Evolutionary conservation across 2,329 filamentous ascomycete species (phyloP).

Genomic region (Phialocephala sp.): DNA sequence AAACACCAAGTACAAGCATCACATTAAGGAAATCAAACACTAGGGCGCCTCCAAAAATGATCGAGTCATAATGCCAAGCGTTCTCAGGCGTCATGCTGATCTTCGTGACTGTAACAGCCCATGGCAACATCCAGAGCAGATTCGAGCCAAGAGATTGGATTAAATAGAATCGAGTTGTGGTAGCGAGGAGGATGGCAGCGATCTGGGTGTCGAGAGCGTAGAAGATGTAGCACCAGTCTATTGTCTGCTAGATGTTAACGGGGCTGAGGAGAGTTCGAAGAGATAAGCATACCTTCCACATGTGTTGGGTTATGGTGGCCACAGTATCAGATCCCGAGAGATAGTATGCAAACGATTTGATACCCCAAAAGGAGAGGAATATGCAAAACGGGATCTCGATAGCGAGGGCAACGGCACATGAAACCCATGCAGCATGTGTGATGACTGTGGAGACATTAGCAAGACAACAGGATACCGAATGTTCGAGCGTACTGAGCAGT

Average conservation of each 20-base stretch:
- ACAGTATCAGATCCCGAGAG: conserved; percentile 63
- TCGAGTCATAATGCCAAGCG: conserved; percentile 70
- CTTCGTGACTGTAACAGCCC: conserved; percentile 67
- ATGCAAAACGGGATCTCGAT: conserved; percentile 69
- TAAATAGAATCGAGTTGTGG: conserved; percentile 69
- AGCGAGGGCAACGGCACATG: conserved; percentile 56
- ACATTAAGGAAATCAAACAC: conserved; percentile 64
- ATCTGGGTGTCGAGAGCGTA: conserved; percentile 71
- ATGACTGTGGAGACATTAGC: conserved; percentile 47
- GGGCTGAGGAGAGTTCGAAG: neutral
- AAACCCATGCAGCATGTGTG: conserved; percentile 57
- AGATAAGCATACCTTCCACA: conserved; percentile 48
- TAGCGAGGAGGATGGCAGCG: conserved; percentile 66
- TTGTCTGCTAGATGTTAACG: conserved; percentile 45
- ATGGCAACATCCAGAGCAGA: conserved; percentile 70
- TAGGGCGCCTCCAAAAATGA: conserved; percentile 71
- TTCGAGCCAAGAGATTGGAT: conserved; percentile 71
- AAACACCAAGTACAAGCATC: conserved; percentile 26
- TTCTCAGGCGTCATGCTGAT: conserved; percentile 54
- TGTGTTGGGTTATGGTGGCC: conserved; percentile 64
- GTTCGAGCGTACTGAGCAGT: conserved; percentile 39
- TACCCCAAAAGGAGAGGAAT: conserved; percentile 64
- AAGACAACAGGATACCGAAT: neutral
- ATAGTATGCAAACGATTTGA: conserved; percentile 64
- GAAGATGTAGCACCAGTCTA: conserved; percentile 73